Evolutionary conservation across 1,284 basidiomycete species (phyloP).

Genomic region (Austropuccinia psidii): DNA sequence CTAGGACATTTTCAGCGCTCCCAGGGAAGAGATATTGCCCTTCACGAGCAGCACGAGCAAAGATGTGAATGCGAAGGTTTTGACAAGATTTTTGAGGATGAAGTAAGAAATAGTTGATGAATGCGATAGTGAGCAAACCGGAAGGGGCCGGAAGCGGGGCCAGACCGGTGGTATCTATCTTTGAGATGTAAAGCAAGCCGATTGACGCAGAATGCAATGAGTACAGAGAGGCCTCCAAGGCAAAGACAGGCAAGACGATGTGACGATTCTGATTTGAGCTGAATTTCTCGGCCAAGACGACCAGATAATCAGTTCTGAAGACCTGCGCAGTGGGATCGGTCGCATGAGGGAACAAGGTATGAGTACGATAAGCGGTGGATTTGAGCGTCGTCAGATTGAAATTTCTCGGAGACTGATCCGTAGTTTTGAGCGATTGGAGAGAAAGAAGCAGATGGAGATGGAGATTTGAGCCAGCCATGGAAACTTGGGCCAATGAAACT

Average conservation of each 20-base stretch:
- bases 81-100: neutral
- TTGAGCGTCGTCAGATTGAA: constrained; percentile 52
- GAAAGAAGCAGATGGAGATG: neutral
- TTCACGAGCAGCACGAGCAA: constrained; percentile 32
- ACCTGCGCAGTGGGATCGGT: neutral
- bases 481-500: too few species aligned
- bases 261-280: neutral
- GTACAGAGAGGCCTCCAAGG: constrained; percentile 13
- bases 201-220: neutral
- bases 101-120: constrained; percentile 16
- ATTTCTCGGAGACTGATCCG: neutral
- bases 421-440: neutral
- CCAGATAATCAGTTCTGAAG: constrained; percentile 15
- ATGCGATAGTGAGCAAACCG: neutral
- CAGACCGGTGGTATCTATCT: constrained; percentile 26
- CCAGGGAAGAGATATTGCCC: constrained; percentile 32
- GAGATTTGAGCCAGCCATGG: too few species aligned
- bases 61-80: constrained; percentile 26
- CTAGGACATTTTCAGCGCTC: constrained; percentile 13
- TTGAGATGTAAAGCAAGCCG: constrained; percentile 25
- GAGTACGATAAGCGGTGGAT: constrained; percentile 60
- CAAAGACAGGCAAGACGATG: constrained; percentile 21
- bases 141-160: constrained; percentile 4
- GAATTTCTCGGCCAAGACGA: constrained; percentile 9
- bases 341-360: constrained; percentile 65